Percentiles rank a stretch among this genome's conserved stretches.
Conservation (phyloP, 2,329 filamentous ascomycete species). For the Cylindrodendrum hubeiense region DNA sequence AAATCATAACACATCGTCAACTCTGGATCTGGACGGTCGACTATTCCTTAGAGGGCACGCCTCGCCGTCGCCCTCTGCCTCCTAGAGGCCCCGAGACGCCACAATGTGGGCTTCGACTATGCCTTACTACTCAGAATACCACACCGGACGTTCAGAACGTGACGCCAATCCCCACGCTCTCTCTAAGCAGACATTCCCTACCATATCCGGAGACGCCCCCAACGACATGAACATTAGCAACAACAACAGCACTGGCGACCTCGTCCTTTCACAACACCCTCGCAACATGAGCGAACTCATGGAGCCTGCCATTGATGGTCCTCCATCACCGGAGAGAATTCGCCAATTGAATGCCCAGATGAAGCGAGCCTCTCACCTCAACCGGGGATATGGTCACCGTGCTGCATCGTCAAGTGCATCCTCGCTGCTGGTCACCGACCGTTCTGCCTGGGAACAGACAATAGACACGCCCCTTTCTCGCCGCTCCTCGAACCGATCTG, state of each 20-base stretch:
- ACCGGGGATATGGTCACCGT: constrained; percentile 47
- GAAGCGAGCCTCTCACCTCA: constrained; percentile 63
- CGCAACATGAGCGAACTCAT: constrained; percentile 58
- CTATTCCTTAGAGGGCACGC: constrained; percentile 45
- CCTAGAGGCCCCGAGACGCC: constrained; percentile 33
- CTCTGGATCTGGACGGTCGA: constrained; percentile 36
- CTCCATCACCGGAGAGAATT: constrained; percentile 70
- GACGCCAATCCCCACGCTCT: constrained; percentile 33
- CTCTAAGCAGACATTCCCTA: constrained; percentile 23
- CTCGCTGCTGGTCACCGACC: constrained; percentile 59
- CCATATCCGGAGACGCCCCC: constrained; percentile 7
- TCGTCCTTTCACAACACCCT: constrained; percentile 32
- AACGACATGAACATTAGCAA: constrained; percentile 15
- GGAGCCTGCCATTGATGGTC: constrained; percentile 70
- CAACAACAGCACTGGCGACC: constrained; percentile 20
- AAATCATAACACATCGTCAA: constrained; percentile 28
- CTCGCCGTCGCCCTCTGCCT: constrained; percentile 45
- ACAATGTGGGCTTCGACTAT: constrained; percentile 45
- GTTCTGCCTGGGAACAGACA: constrained; percentile 62
- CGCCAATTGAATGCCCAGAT: constrained; percentile 71
- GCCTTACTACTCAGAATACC: constrained; percentile 43
- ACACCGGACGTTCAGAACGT: constrained; percentile 37
- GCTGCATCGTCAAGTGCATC: constrained; percentile 68
- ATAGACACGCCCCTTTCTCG: constrained; percentile 65
- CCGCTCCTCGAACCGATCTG: constrained; percentile 69